Conservation (phyloP, 1,284 basidiomycete genomes). For the Phylloboletellus chloephorus region DNA sequence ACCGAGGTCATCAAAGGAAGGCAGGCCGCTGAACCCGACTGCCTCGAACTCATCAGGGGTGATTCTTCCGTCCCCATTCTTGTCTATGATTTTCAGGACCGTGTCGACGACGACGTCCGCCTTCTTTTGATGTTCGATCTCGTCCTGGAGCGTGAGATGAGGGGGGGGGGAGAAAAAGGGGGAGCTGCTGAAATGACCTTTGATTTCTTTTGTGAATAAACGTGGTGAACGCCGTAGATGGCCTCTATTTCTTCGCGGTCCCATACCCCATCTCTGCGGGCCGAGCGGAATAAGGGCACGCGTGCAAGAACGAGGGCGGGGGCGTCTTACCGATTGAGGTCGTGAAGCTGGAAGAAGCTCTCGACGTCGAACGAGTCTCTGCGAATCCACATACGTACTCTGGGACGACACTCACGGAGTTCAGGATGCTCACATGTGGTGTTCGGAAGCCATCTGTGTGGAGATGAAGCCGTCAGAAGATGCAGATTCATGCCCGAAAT, state of each 20-base stretch:
- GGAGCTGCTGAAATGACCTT: conserved; percentile 44
- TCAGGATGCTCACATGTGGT: conserved; percentile 63
- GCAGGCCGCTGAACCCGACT: conserved; percentile 75
- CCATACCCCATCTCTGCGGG: conserved; percentile 62
- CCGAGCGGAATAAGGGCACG: background rate
- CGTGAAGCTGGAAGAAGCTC: conserved; percentile 87
- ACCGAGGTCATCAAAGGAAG: conserved; percentile 84
- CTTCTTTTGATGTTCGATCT: conserved; percentile 79
- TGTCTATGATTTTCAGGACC: conserved; percentile 75
- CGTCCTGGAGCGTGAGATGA: conserved; percentile 44
- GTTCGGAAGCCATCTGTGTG: conserved; percentile 73
- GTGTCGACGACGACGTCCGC: conserved; percentile 76
- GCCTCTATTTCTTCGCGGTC: conserved; percentile 82
- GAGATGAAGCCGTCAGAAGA: conserved; percentile 18
- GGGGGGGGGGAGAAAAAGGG: background rate
- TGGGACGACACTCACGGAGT: background rate
- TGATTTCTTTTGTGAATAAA: conserved; percentile 85
- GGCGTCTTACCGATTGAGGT: conserved; percentile 68
- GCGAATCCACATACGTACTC: conserved; percentile 6
- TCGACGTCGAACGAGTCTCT: conserved; percentile 75
- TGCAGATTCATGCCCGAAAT: conserved; percentile 4
- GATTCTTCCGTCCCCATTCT: conserved; percentile 73
- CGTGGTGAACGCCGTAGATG: conserved; percentile 93
- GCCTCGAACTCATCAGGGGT: conserved; percentile 76
- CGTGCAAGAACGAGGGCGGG: background rate